Evolutionary conservation across 192 early-diverging fungal species (phyloP), one percentile per base, ranked within the genome.

Genomic region (Coemansia furcata): DNA sequence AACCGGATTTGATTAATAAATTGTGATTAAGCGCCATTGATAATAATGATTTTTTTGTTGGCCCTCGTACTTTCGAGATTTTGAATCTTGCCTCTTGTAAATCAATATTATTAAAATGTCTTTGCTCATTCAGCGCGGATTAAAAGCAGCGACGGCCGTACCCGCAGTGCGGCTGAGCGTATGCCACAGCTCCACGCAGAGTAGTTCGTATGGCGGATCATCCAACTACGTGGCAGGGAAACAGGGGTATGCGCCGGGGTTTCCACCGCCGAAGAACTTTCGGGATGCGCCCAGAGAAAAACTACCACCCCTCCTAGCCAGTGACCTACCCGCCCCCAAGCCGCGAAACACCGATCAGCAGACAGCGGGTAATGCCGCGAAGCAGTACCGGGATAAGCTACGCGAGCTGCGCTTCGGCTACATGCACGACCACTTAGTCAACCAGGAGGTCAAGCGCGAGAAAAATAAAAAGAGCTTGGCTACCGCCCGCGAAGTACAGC

Each of bases 231-330:
- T 77, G 15, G 60, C 83, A 0, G 83, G 83, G 2, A 77, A 77
- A 64, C 75, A 77, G 29, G 83, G 83, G 12, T 84, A 77, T 43
- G 78, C 78, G 40, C 83, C 83, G 12, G 83, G 83, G 1, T 84
- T 84, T 29, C 77, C 72, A 12, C 83, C 83, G 14, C 83, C 83
- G 1, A 74, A 68, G 38, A 40, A 67, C 30, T 59, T 35, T 35
- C 36, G 62, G 6, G 62, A 43, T 7, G 62, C 62, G 29, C 37
- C 57, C 3, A 47, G 57, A 15, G 32, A 17, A 30, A 63, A 67
- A 36, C 75, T 62, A 2, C 33, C 38, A 33, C 59, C 66, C n/a
- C 35, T 32, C 10, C 21, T 52, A 6, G 61, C 55, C 37, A 70
- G 33, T 29, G 74, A 72, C 43, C 57, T 74, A 15, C 75, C 69